A percentile compares a stretch with the other conserved stretches of the same genome.
Evolutionary conservation across 768 basidiomycete genomes (phyloP).

Genomic region (Steccherinum ochraceum): DNA sequence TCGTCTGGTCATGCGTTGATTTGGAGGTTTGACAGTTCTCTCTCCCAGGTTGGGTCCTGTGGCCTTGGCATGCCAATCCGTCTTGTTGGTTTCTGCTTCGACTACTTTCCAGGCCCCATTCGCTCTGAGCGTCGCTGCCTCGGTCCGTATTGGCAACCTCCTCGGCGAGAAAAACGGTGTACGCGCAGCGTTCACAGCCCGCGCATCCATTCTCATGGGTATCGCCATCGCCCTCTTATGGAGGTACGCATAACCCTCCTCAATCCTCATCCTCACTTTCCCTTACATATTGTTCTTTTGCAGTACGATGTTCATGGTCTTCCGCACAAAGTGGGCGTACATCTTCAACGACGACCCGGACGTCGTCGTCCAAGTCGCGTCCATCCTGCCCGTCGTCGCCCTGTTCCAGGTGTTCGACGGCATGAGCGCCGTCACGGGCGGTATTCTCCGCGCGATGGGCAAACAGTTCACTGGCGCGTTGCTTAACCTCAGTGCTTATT

Average conservation of each 20-base stretch:
- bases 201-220: conserved; percentile 59
- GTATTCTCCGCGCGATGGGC: conserved; percentile 79
- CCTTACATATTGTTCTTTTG: not conserved
- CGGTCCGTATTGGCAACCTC: conserved; percentile 86
- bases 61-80: conserved; percentile 82
- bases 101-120: conserved; percentile 82
- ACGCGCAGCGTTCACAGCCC: conserved; percentile 66
- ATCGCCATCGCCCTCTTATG: conserved; percentile 58
- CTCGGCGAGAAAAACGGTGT: conserved; percentile 73
- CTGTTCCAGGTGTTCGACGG: conserved; percentile 87
- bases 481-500: conserved; percentile 78
- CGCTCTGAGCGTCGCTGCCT: conserved; percentile 73
- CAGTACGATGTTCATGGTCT: conserved; percentile 38
- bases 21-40: not conserved
- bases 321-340: conserved; percentile 44
- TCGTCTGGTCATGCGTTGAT: not conserved
- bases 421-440: conserved; percentile 55
- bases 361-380: conserved; percentile 44
- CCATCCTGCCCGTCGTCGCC: conserved; percentile 55
- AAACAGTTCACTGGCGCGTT: conserved; percentile 76
- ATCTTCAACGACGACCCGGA: conserved; percentile 54
- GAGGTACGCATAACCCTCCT: conserved; percentile 42
- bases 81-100: conserved; percentile 71
- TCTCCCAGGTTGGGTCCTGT: conserved; percentile 63
- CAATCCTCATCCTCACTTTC: not conserved